These are phyloP conservation scores for Cubamyces lactineus DNA, from an alignment of 768 basidiomycete genomes.

Conservation along the genomic window DNA sequence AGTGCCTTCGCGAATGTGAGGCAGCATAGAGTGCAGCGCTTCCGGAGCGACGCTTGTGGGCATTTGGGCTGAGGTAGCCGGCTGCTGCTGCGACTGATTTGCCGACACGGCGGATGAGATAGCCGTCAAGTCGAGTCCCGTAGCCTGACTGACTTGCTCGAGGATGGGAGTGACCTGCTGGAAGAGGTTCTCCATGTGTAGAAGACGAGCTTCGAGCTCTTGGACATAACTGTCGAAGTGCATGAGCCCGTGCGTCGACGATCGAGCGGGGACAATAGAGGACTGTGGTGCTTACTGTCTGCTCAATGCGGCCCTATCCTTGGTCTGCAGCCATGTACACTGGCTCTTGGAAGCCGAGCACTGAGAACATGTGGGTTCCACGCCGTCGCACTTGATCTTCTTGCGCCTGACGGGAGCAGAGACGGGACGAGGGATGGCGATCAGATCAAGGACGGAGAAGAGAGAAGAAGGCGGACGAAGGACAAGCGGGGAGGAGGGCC, in stretches of 20 bases:
- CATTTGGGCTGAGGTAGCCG: slow-evolving; percentile 15
- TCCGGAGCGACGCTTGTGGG: slow-evolving; percentile 22
- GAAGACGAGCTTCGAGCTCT: slow-evolving; percentile 83
- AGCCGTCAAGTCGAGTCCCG: slow-evolving; percentile 38
- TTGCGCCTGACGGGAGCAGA: slow-evolving; percentile 59
- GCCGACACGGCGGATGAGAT: slow-evolving; percentile 20
- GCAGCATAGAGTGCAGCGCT: slow-evolving; percentile 30
- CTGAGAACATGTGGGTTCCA: slow-evolving; percentile 84
- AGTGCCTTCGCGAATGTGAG: slow-evolving; percentile 25
- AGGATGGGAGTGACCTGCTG: slow-evolving; percentile 79
- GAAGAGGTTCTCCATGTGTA: slow-evolving; percentile 90
- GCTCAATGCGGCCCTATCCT: slow-evolving; percentile 87
- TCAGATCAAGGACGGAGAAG: slow-evolving; percentile 22
- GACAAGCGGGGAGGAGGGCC: not conserved
- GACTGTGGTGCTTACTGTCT: slow-evolving; percentile 69
- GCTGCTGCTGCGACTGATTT: slow-evolving; percentile 2
- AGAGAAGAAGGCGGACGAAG: slow-evolving; percentile 22
- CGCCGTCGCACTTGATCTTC: slow-evolving; percentile 93
- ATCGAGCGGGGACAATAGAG: not conserved
- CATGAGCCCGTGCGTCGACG: not conserved
- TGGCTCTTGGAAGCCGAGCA: slow-evolving; percentile 73
- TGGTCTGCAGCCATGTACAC: slow-evolving; percentile 90
- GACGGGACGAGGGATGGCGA: slow-evolving; percentile 21
- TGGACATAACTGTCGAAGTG: slow-evolving; percentile 72
- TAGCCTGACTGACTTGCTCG: slow-evolving; percentile 67